A percentile compares a stretch with the other conserved stretches of the same genome.
Conservation (phyloP, 129 eudicot genomes). For the Tagetes erecta region DNA sequence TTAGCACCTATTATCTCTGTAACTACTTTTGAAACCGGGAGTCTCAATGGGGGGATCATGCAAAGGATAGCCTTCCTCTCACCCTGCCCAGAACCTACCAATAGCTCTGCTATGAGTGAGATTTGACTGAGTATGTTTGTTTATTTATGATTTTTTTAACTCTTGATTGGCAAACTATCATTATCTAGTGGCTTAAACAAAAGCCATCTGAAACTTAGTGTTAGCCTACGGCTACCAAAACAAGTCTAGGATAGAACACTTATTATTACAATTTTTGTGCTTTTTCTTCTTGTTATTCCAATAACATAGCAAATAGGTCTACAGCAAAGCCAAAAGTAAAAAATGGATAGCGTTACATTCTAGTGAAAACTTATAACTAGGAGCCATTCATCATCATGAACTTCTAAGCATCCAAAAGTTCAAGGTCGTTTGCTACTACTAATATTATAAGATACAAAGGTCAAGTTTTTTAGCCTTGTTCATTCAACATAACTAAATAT, state of each 20-base stretch:
- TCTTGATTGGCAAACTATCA: slow-evolving; percentile 15
- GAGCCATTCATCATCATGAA: neutral
- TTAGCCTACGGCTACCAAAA: slow-evolving; percentile 14
- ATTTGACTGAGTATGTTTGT: no score
- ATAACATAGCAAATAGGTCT: slow-evolving; percentile 7
- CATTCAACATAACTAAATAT: slow-evolving; percentile 10
- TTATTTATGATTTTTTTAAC: no score
- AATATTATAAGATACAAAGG: neutral
- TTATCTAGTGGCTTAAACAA: neutral
- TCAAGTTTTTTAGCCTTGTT: slow-evolving; percentile 13
- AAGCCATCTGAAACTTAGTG: neutral
- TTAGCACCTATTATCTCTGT: no score
- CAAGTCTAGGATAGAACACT: neutral
- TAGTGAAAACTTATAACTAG: neutral
- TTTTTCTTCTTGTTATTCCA: slow-evolving; percentile 11
- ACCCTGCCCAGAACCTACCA: no score
- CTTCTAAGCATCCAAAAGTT: slow-evolving; percentile 10
- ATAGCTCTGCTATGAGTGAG: no score
- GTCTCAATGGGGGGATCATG: no score
- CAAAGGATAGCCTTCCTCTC: no score
- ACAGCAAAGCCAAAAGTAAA: slow-evolving; percentile 1
- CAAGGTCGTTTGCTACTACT: slow-evolving; percentile 4
- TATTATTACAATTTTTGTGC: neutral
- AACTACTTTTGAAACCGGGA: no score
- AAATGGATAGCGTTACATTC: neutral